Base-by-base conservation (phyloP, 2,329 filamentous ascomycete genomes). In the Rhinocladiella similis region DNA sequence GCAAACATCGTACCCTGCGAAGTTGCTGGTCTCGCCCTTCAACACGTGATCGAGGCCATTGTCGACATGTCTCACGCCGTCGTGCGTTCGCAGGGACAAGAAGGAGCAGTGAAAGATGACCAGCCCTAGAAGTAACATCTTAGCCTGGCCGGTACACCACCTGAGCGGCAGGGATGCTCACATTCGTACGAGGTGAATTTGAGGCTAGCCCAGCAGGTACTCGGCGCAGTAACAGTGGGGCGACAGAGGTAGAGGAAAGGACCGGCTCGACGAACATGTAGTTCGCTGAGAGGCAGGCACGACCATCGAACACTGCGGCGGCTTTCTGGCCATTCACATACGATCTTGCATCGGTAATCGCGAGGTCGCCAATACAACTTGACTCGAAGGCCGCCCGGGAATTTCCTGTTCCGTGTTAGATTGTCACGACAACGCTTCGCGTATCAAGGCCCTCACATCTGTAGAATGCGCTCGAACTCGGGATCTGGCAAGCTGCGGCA, bases 71-170 rank as follows among this genome's bases (percentile, higher is more conserved):
- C 66, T 68, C 19, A 68, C 70, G 16, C 70, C 67, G 64, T 85
- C 82, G 63, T 85, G 82, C 7, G 77, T 75, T 59, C 84, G 83
- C 69, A 85, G 77, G 0, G 82, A 81, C 9, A 84, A 67, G 53
- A 83, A 78, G 0, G 79, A 79, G 59, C 76, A 80, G 66, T 81
- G 83, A 68, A 85, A 84, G 1, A 83, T 66, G 2, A 82, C 79
- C 77, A 85, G 79, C 47, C 75, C 79, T 82, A 45, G 3, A 12
- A 1, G 13, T 7, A 46, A 49, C 27, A 29, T 29, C 14, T 41
- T 41, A 41, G 14, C 38, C 33, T 29, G 29, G 55, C 20, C 36
- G 27, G 19, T 10, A 33, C 55, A 36, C 45, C 47, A 27, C 55
- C 45, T 25, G 45, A 39, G 59, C 9, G 25, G 36, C 9, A 35